phyloP scores from a whole-genome alignment of 148 eudicot genomes.

The Selenicereus undatus region DNA sequence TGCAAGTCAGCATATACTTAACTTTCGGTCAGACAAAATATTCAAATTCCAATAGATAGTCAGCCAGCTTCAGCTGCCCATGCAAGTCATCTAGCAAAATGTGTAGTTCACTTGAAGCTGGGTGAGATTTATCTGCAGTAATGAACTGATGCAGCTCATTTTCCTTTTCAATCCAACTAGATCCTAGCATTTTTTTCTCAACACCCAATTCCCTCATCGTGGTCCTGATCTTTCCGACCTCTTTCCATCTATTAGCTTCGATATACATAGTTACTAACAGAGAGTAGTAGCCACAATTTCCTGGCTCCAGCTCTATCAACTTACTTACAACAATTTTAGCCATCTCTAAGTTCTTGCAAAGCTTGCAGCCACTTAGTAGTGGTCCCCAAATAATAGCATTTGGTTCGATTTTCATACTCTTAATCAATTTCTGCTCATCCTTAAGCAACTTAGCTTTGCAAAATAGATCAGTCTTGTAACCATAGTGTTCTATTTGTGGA shows the following conservation, averaged over 20 bases:
- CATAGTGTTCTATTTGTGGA: constrained; percentile 41
- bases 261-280: constrained; percentile 32
- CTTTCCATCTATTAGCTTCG: constrained; percentile 37
- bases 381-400: constrained; percentile 44
- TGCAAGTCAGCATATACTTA: too few species aligned
- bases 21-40: neutral
- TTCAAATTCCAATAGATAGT: constrained; percentile 2
- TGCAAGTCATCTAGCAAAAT: constrained; percentile 29
- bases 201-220: constrained; percentile 31
- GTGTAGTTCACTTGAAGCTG: constrained; percentile 24
- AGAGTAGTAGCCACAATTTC: constrained; percentile 37
- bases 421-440: constrained; percentile 31
- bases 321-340: constrained; percentile 36
- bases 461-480: constrained; percentile 43
- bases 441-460: constrained; percentile 38
- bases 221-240: constrained; percentile 30
- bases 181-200: constrained; percentile 39
- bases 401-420: constrained; percentile 34
- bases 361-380: constrained; percentile 36
- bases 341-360: constrained; percentile 32
- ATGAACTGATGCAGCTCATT: constrained; percentile 39
- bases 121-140: constrained; percentile 37
- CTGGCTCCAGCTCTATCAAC: constrained; percentile 39
- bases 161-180: constrained; percentile 45
- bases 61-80: constrained; percentile 26